Conservation (phyloP, 2,329 filamentous ascomycete genomes). For the Fusarium vanettenii region DNA sequence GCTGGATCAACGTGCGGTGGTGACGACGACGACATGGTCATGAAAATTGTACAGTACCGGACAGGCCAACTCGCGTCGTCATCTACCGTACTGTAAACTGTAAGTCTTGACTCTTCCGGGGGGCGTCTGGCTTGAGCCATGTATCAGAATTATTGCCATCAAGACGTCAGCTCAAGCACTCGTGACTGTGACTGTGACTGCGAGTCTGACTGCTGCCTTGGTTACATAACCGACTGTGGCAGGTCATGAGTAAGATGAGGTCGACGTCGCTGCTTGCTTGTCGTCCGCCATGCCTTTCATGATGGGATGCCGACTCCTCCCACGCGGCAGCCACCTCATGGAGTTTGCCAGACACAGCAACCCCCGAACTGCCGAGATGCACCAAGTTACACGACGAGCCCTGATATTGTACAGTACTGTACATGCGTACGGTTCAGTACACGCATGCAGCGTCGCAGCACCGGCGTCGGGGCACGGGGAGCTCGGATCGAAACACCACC, state of each 20-base stretch:
- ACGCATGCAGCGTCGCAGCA: background rate
- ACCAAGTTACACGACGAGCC: background rate
- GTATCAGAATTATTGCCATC: constrained; percentile 8
- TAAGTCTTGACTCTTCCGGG: background rate
- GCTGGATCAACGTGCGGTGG: background rate
- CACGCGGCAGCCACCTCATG: constrained; percentile 5
- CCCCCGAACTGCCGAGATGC: constrained; percentile 2
- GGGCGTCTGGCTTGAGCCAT: background rate
- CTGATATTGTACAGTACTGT: background rate
- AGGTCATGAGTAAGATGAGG: background rate
- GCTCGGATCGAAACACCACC: background rate
- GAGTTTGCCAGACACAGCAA: background rate
- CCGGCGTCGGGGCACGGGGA: background rate
- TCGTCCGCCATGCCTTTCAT: background rate
- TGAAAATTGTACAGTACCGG: background rate
- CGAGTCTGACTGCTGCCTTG: constrained; percentile 1
- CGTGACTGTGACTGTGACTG: background rate
- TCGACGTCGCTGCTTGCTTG: background rate
- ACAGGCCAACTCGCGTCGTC: background rate
- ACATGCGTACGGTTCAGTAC: background rate
- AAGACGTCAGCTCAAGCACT: background rate
- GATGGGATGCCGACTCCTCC: background rate
- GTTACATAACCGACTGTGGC: background rate
- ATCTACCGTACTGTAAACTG: background rate
- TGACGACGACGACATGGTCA: constrained; percentile 6